Base-by-base conservation (phyloP, 345 rosid species). In the Mangifera indica region DNA sequence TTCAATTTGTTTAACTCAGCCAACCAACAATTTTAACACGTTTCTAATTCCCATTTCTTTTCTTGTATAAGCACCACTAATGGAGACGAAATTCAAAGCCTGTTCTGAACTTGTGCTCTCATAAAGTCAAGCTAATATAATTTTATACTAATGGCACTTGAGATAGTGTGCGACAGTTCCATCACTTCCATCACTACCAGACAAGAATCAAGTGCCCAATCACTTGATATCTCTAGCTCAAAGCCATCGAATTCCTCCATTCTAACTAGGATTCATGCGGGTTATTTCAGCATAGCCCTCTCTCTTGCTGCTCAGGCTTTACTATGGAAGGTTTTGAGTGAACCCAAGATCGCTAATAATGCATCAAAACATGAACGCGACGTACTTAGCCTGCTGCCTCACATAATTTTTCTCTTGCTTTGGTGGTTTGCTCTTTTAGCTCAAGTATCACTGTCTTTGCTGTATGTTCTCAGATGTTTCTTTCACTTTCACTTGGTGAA, bases 281-380 rank as follows among this genome's bases (percentile, higher is more conserved):
- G 88, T 11, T 76, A 81, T 71, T 87, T 87, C 72, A 60, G 81
- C 59, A 76, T 84, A 58, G 77, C 77, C 69, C 64, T 81, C 32
- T 84, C 88, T 26, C 66, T 84, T 10, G 74, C 76, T 7, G 45
- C 64, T 76, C 83, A 81, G 59, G 87, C 85, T 60, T 29, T 83
- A 57, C 80, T 81, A 46, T 83, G 87, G 88, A 87, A 81, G 81
- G 67, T 69, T 64, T 76, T 77, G 48, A 69, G 68, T 2, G 53
- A 72, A 32, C 72, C 73, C n/a, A 51, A 69, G 5, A 6, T 37
- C 9, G 7, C 1, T 5, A 66, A 63, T 26, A 37, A 48, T 32
- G 8, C 42, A 5, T 53, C 83, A 18, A 67, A 55, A 9, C 63
- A 46, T 37, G 56, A 49, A 37, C 61, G 56, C 52, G 74, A 63